A percentile compares a stretch with the other conserved stretches of the same genome.
Evolutionary conservation across 345 rosid species (phyloP).

Genomic region (Carallia pectinifolia): DNA sequence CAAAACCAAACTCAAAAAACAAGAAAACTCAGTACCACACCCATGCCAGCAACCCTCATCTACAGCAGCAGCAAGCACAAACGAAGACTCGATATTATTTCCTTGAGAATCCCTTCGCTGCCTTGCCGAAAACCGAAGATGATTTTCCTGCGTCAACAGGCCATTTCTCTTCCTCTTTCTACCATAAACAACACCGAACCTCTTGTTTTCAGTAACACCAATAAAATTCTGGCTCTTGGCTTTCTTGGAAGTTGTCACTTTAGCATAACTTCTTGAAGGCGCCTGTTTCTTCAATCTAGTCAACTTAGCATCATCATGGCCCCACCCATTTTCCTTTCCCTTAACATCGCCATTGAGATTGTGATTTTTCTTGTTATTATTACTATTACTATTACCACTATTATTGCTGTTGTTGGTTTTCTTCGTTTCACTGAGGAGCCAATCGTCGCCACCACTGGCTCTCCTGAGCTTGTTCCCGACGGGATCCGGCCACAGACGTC

Average conservation of each 20-base stretch:
- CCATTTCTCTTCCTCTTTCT: conserved; percentile 64
- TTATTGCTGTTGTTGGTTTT: conserved; percentile 23
- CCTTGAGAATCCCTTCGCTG: conserved; percentile 35
- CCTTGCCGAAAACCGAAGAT: conserved; percentile 47
- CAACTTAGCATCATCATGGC: conserved; percentile 21
- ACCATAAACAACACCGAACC: conserved; percentile 71
- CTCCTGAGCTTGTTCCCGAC: conserved; percentile 52
- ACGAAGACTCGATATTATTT: conserved; percentile 8
- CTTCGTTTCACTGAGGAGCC: conserved; percentile 24
- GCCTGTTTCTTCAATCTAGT: conserved; percentile 8
- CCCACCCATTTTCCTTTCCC: conserved; percentile 38
- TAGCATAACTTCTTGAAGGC: not conserved
- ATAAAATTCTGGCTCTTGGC: conserved; percentile 16
- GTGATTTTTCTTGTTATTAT: conserved; percentile 4
- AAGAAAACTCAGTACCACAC: conserved; percentile 29
- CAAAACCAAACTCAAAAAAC: conserved; percentile 52
- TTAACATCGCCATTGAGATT: conserved; percentile 4
- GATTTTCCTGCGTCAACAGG: conserved; percentile 8
- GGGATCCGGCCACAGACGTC: conserved; percentile 59
- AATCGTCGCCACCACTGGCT: conserved; percentile 51
- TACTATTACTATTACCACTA: not conserved
- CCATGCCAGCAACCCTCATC: conserved; percentile 22
- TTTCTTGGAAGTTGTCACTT: conserved; percentile 12
- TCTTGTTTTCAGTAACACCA: conserved; percentile 32
- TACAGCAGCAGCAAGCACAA: conserved; percentile 34